Evolutionary conservation across 345 rosid species (phyloP), one percentile per base, ranked within the genome.

Genomic region (Gossypium mustelinum): DNA sequence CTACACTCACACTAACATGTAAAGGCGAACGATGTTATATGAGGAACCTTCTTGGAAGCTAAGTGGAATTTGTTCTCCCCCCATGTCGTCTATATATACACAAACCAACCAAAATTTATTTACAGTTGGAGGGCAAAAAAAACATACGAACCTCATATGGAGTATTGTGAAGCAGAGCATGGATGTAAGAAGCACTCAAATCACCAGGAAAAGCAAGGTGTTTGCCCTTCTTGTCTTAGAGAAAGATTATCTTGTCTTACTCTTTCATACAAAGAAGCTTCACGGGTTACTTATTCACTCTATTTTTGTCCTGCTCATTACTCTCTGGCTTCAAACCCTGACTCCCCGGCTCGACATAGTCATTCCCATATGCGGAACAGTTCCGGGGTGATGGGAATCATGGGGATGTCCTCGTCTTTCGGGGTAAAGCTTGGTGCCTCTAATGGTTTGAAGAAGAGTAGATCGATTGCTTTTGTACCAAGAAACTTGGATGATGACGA

Each of bases 401-500:
- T 70, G 78, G 85, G 81, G 57, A 81, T 89, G 17, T 59, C 89
- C 8, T 66, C 83, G 68, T 79, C 90, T 7, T 86, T 86, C 24
- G 78, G 62, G 73, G 78, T 84, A 9, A 82, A 84, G 3, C 48
- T 24, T 11, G 73, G 63, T 47, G 14, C 56, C 8, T 13, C 3
- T 62, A 80, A 80, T 59, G 89, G 87, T 20, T 73, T 94, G 79
- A 91, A 80, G 90, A 94, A 94, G 84, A 91, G 98, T 68, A 85
- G 91, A 80, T 94, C 98, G 61, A 65, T 88, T 76, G 91, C 90
- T 75, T 78, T 79, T 43, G 85, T 67, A 71, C 78, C 90, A 0
- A 84, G 81, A 58, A 82, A 57, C 50, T 24, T 34, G 14, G 67
- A 14, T 24, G 60, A 51, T 16, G 56, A 54, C 11, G 77, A 29